Conservation (phyloP, 352 stramenopile species). For the Aphanomyces cochlioides region DNA sequence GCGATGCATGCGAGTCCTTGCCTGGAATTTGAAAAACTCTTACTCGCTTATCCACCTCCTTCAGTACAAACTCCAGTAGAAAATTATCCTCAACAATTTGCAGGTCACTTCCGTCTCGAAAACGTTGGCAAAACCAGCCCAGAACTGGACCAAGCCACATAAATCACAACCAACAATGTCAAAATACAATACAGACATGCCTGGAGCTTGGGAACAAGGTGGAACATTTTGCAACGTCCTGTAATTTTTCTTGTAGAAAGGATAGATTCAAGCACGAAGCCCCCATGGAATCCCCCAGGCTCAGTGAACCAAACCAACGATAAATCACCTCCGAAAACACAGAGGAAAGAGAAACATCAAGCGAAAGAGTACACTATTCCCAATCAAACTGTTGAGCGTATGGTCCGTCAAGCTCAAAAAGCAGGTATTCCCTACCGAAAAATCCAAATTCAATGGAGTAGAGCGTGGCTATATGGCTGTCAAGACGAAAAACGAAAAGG, state of each 20-base stretch:
- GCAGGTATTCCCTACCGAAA: background rate
- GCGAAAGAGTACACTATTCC: slow-evolving; percentile 4
- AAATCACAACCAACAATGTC: background rate
- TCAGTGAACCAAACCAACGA: background rate
- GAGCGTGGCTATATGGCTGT: slow-evolving; percentile 13
- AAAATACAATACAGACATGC: slow-evolving; percentile 1
- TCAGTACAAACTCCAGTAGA: background rate
- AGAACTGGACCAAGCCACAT: slow-evolving; percentile 19
- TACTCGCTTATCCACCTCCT: slow-evolving; percentile 18
- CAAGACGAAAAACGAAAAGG: background rate
- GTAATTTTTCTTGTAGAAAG: background rate
- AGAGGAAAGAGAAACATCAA: background rate
- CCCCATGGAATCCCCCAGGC: slow-evolving; percentile 6
- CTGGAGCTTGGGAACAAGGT: slow-evolving; percentile 10
- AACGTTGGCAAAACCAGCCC: background rate
- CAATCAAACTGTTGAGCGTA: slow-evolving; percentile 1
- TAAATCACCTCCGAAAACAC: background rate
- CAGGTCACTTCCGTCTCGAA: slow-evolving; percentile 7
- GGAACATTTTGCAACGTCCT: background rate
- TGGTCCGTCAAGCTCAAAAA: slow-evolving; percentile 16
- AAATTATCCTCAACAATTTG: background rate
- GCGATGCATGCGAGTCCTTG: background rate
- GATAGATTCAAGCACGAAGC: background rate
- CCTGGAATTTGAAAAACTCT: slow-evolving; percentile 14
- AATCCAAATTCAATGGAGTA: background rate